A percentile compares a stretch with the other conserved stretches of the same genome.
Evolutionary conservation across 2,329 filamentous ascomycete genomes (phyloP).

Genomic region (Cadophora sp.): DNA sequence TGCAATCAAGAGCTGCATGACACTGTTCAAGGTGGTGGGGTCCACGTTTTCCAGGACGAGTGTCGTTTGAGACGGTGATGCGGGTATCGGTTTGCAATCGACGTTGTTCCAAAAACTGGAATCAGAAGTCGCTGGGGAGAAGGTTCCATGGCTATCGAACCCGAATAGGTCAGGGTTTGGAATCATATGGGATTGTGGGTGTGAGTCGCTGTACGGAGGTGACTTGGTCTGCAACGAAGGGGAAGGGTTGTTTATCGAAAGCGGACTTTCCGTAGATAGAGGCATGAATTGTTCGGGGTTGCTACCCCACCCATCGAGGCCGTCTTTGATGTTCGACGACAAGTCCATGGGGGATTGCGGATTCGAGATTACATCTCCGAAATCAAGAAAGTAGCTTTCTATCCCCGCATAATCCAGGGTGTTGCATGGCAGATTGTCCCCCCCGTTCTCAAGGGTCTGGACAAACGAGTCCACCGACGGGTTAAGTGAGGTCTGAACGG

Average conservation of each 20-base stretch:
- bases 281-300: slow-evolving; percentile 3
- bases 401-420: not conserved
- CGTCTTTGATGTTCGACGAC: slow-evolving; percentile 1
- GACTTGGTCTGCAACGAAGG: not conserved
- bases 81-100: not conserved
- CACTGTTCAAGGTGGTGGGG: not conserved
- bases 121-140: slow-evolving; percentile 1
- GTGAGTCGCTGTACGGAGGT: not conserved
- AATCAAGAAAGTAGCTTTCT: not conserved
- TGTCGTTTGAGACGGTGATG: slow-evolving; percentile 1
- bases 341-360: not conserved
- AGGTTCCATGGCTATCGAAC: not conserved
- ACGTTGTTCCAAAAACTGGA: not conserved
- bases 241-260: slow-evolving; percentile 2
- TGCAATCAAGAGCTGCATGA: slow-evolving; percentile 1
- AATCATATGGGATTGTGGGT: slow-evolving; percentile 2
- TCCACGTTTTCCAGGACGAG: slow-evolving; percentile 1
- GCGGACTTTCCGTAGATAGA: not conserved
- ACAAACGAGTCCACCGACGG: not conserved
- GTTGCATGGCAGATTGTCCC: not conserved
- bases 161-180: not conserved
- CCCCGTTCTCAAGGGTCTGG: not conserved
- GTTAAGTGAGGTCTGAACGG: slow-evolving; percentile 3
- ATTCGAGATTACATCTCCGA: not conserved
- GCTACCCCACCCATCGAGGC: slow-evolving; percentile 2